These are phyloP conservation scores for Cardamine resedifolia DNA, from an alignment of 345 rosid genomes.

Conservation along the genomic window DNA sequence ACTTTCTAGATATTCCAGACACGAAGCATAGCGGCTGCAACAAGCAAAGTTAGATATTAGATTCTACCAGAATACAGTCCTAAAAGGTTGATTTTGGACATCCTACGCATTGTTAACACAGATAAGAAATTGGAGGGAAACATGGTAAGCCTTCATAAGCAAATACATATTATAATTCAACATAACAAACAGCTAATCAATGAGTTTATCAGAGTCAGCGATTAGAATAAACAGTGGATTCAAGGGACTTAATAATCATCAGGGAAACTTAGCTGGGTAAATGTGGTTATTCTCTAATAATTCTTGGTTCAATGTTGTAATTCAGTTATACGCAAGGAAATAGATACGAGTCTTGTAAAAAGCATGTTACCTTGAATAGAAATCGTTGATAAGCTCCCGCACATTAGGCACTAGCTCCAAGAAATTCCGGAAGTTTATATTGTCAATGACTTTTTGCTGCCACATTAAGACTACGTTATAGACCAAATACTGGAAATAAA, in stretches of 20 bases:
- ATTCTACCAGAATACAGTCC: neutral
- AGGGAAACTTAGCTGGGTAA: neutral
- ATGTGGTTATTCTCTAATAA: neutral
- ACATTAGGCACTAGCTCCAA: slow-evolving; percentile 98
- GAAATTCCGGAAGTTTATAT: slow-evolving; percentile 82
- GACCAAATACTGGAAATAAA: neutral
- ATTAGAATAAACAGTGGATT: neutral
- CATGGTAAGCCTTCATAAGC: neutral
- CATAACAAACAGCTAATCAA: neutral
- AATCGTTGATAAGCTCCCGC: slow-evolving; percentile 93
- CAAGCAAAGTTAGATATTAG: neutral
- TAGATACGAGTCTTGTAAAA: neutral
- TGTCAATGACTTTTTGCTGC: slow-evolving; percentile 95
- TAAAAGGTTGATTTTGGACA: neutral
- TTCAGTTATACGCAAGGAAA: neutral
- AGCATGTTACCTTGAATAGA: slow-evolving; percentile 77
- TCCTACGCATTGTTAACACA: neutral
- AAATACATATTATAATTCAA: neutral
- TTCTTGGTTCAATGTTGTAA: neutral
- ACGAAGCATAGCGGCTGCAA: slow-evolving; percentile 90
- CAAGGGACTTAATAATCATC: neutral
- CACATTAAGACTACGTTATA: slow-evolving; percentile 38
- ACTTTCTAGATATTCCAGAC: slow-evolving; percentile 87
- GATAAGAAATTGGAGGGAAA: neutral
- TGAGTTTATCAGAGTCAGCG: neutral